Base-by-base conservation (phyloP, 1,284 basidiomycete genomes). In the Athelia psychrophila region DNA sequence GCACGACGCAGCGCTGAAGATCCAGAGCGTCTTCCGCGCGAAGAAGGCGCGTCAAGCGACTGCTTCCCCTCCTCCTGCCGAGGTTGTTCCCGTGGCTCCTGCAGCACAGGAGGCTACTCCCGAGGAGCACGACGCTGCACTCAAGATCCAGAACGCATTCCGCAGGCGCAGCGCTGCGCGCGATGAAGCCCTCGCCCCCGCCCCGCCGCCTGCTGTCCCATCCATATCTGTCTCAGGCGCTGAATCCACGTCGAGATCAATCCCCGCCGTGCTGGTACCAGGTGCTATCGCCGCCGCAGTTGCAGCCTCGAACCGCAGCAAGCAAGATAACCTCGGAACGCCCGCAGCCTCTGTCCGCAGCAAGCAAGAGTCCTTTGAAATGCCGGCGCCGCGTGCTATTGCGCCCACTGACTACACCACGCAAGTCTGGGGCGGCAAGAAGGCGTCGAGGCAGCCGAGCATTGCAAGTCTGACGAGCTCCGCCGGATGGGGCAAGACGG, bases 351-450 rank as follows among this genome's bases (percentile, higher is more conserved):
- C n/a, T n/a, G n/a, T n/a, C n/a, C n/a, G n/a, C n/a, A n/a, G n/a
- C n/a, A n/a, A n/a, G 13, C 27, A 30, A 30, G 27, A 5, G 27
- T 66, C 64, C 57, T 68, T 68, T 47, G 62, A 64, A 51, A 63
- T 60, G 42, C 61, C 62, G 16, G 55, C 58, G 16, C 61, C 56
- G 3, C 64, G 60, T 44, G 54, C 56, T 53, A 48, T 49, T 49
- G 13, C 66, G 44, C 47, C 59, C 44, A 24, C 51, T 52, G 48
- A 55, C 51, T 2, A 58, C 59, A 2, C 48, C 51, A 38, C 44
- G 44, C 10, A 5, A 27, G 6, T 23, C 16, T 23, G 25, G 44
- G 44, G 16, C 23, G 24, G 25, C 44, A 9, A 5, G 44, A 51
- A 50, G 19, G 44, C 16, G 20, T 48, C 32, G 50, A 50, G 3